A percentile compares a stretch with the other conserved stretches of the same genome.
phyloP scores from a whole-genome alignment of 75 land plant species.

The Pinus albicaulis region DNA sequence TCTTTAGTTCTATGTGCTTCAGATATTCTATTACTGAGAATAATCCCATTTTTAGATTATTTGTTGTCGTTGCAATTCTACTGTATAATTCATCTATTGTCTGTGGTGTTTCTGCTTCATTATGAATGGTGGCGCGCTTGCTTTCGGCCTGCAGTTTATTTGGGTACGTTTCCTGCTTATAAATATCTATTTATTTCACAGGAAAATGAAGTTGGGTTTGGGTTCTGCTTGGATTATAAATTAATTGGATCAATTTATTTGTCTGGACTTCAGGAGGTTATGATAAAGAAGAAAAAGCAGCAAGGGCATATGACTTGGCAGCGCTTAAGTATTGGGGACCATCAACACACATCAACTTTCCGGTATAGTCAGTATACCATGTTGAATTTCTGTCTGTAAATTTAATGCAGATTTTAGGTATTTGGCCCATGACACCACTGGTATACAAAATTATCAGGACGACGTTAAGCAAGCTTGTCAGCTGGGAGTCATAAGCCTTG shows the following conservation, averaged over 20 bases:
- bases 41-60: neutral
- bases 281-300: conserved; percentile 75
- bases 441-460: no score
- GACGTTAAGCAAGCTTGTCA: no score
- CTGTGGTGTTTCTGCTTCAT: neutral
- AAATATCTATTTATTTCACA: neutral
- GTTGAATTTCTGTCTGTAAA: neutral
- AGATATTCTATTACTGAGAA: neutral
- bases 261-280: conserved; percentile 42
- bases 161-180: conserved; percentile 4
- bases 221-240: neutral
- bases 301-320: conserved; percentile 65
- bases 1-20: neutral
- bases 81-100: neutral
- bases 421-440: neutral
- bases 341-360: conserved; percentile 64
- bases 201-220: neutral
- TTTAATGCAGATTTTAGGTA: neutral
- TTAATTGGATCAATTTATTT: neutral
- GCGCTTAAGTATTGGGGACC: conserved; percentile 79
- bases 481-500: no score
- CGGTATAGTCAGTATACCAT: conserved; percentile 15
- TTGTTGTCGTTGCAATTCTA: no score
- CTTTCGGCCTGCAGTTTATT: conserved; percentile 8
- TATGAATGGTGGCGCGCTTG: neutral